Base-by-base conservation (phyloP, 1,284 basidiomycete species). In the Cerioporus squamosus region DNA sequence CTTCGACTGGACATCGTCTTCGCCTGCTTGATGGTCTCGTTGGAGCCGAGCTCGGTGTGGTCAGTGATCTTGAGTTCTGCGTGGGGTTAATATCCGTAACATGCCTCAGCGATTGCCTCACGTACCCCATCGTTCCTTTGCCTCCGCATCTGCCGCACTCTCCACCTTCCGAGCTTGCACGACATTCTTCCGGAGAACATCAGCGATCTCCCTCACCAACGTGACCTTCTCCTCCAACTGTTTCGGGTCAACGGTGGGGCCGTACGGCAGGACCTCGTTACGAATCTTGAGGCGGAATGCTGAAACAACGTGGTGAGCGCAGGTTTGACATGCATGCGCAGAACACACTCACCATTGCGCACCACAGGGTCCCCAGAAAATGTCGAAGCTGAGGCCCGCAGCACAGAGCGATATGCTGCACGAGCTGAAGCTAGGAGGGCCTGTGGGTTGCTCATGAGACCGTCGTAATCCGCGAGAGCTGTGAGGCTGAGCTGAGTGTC, bases 31-130 rank as follows among this genome's bases (percentile, higher is more conserved):
- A 93, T 82, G 3, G 82, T 78, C 2, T 87, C 83, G 64, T 93
- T 93, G 45, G 84, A 82, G 7, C 91, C 91, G 3, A 93, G 75
- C 66, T 93, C 91, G 0, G 88, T 91, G 53, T 91, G 77, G 43
- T 84, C 74, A 3, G 84, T 90, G 44, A 93, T 76, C 46, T 80
- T 80, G 43, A 93, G 66, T 58, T 78, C 91, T 92, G 60, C n/a
- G n/a, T n/a, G n/a, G n/a, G 3, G 42, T 40, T 5, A 17, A 29
- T 17, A 68, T 42, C 63, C 46, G 23, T 29, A 12, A n/a, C 26
- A 33, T 8, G 15, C 15, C 3, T 17, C 31, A 44, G 59, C 23
- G 53, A 46, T 40, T 45, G 9, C 18, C 55, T 24, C 22, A 72
- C 79, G 55, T 66, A 91, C 90, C 79, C 80, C 86, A 92, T 22